Evolutionary conservation across 148 eudicot species (phyloP), one percentile per base, ranked within the genome.

Genomic region (Beta vulgaris): DNA sequence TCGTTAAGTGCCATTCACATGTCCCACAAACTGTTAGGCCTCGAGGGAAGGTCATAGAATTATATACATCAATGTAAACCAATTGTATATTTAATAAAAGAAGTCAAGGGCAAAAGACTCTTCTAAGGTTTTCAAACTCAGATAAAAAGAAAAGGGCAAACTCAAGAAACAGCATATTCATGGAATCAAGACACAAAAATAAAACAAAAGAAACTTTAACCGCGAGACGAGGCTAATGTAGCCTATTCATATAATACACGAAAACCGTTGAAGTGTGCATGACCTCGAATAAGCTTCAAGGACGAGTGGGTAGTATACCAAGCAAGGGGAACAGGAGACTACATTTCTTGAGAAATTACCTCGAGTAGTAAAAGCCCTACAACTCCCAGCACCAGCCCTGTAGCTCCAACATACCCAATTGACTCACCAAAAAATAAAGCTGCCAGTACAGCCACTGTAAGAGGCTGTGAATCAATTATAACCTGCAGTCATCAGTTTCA

Each of bases 401-500:
- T 87, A 73, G 85, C 96, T 83, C 98, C 99, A 80, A 89, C 77
- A 78, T 83, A 84, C 23, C 97, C 92, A 80, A 95, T 92, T 48
- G 99, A 88, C 80, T 95, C 99, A 36, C 94, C 99, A 87, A 95
- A 95, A 73, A 95, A 84, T 57, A 92, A 76, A 71, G 97, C 84
- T 48, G 99, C 99, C 74, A 95, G 88, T 69, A 92, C 77, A 78
- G 99, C 98, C 68, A 95, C 99, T 36, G 99, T 92, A 73, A 95
- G 87, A 80, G 99, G 99, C 81, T 95, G 99, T 69, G 99, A 95
- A 73, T 95, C 99, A 73, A 95, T 95, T 74, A 95, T 95, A 54
- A 95, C 99, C 99, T 95, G 92, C 87, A 88, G 73, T 72, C 76
- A 70, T 75, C 35, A 13, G 43, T 73, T 73, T 58, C 65, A 58